Evolutionary conservation across 1,284 basidiomycete genomes (phyloP).

Genomic region (Filobasidium uniguttulatum): DNA sequence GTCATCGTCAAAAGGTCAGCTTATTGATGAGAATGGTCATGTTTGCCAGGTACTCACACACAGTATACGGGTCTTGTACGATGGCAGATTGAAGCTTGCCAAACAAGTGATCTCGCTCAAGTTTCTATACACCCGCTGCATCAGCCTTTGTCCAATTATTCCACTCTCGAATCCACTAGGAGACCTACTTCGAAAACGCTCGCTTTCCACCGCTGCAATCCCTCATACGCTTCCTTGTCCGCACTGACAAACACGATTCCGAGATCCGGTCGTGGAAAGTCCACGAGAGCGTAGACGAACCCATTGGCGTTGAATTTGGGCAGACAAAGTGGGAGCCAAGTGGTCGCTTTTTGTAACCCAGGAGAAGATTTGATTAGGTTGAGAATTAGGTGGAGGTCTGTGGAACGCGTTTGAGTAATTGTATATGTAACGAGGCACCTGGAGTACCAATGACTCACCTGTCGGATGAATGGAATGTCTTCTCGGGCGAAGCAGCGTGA

Average conservation of each 20-base stretch:
- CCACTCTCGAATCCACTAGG: not conserved
- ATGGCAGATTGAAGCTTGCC: conserved; percentile 26
- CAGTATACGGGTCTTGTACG: conserved; percentile 29
- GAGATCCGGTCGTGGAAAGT: conserved; percentile 45
- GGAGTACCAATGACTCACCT: conserved; percentile 40
- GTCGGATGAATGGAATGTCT: conserved; percentile 92
- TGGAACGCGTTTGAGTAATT: not conserved
- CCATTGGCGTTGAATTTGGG: conserved; percentile 84
- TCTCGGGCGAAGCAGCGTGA: conserved; percentile 76
- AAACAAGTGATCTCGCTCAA: conserved; percentile 49
- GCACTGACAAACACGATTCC: conserved; percentile 39
- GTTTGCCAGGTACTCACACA: conserved; percentile 22
- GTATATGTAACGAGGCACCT: no score
- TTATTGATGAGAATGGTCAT: not conserved
- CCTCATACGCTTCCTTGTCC: conserved; percentile 38
- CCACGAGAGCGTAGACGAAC: conserved; percentile 86
- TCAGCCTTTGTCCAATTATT: not conserved
- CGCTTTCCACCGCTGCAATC: conserved; percentile 53
- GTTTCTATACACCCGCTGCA: conserved; percentile 41
- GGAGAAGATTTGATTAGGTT: conserved; percentile 54
- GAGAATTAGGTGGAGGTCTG: conserved; percentile 74
- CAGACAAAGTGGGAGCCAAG: conserved; percentile 90
- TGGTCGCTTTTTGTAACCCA: conserved; percentile 61
- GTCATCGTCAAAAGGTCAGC: not conserved
- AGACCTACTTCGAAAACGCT: conserved; percentile 43